phyloP scores from a whole-genome alignment of 805 yeast species.

The Starmerella stigmatis region DNA sequence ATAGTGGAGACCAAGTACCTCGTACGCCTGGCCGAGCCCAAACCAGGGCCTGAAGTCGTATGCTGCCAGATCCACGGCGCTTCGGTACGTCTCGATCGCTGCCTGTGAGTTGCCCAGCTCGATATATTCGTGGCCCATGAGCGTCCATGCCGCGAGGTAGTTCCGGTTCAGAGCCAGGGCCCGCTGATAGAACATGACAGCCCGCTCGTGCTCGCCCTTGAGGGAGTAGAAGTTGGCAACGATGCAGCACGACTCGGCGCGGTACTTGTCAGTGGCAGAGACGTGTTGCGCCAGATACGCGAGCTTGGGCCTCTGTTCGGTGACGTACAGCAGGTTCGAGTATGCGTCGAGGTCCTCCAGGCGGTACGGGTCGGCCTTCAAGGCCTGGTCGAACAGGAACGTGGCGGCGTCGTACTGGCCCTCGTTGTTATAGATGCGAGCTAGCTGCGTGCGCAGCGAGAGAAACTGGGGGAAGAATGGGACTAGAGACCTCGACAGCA shows the following conservation, averaged over 20 bases:
- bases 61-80: slow-evolving; percentile 82
- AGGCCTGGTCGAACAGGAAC: slow-evolving; percentile 60
- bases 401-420: slow-evolving; percentile 78
- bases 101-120: slow-evolving; percentile 95
- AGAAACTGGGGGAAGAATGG: slow-evolving; percentile 60
- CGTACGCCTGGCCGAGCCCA: slow-evolving; percentile 96
- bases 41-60: slow-evolving; percentile 97
- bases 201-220: slow-evolving; percentile 87
- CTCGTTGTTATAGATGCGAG: slow-evolving; percentile 71
- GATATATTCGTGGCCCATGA: slow-evolving; percentile 98
- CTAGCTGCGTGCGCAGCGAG: slow-evolving; percentile 70
- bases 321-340: slow-evolving; percentile 89
- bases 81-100: slow-evolving; percentile 86
- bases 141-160: slow-evolving; percentile 88
- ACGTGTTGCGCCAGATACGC: slow-evolving; percentile 82
- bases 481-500: slow-evolving; percentile 31
- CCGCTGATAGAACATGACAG: slow-evolving; percentile 83
- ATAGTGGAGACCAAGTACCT: slow-evolving; percentile 86
- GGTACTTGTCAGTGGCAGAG: slow-evolving; percentile 65
- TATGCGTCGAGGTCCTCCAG: slow-evolving; percentile 86
- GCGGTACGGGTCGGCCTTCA: slow-evolving; percentile 68
- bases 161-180: slow-evolving; percentile 72
- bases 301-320: slow-evolving; percentile 76
- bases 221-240: slow-evolving; percentile 88
- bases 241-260: slow-evolving; percentile 92